These are phyloP conservation scores for Strigomonas culicis DNA, from an alignment of 208 protist species.

Conservation along the genomic window DNA sequence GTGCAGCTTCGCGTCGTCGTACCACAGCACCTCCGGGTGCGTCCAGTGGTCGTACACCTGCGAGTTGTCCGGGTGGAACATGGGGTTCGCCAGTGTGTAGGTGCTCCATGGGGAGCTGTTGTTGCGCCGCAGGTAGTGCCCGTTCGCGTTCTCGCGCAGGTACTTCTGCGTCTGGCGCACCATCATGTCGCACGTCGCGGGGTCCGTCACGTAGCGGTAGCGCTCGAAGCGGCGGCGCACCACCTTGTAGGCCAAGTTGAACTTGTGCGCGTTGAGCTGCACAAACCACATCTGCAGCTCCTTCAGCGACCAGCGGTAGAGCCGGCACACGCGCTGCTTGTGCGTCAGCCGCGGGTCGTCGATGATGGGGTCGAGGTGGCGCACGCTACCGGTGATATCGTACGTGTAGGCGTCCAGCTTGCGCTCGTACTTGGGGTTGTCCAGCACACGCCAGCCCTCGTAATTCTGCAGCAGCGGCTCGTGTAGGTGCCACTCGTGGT, in stretches of 20 bases:
- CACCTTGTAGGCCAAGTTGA: constrained; percentile 89
- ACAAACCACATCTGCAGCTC: constrained; percentile 88
- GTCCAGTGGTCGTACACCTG: constrained; percentile 92
- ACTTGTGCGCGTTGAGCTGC: constrained; percentile 85
- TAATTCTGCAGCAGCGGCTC: constrained; percentile 90
- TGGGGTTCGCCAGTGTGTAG: constrained; percentile 79
- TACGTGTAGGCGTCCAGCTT: constrained; percentile 80
- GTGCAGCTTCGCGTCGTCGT: constrained; percentile 90
- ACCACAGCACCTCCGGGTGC: constrained; percentile 89
- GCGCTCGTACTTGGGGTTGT: constrained; percentile 83
- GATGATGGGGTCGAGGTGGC: constrained; percentile 90
- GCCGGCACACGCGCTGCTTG: constrained; percentile 89
- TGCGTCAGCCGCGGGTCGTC: constrained; percentile 91
- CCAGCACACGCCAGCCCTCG: constrained; percentile 90
- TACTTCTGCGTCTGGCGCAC: constrained; percentile 91
- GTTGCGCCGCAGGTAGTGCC: constrained; percentile 81
- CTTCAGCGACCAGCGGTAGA: constrained; percentile 88
- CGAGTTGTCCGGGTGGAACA: constrained; percentile 87
- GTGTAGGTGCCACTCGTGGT: constrained; percentile 90
- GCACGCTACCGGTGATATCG: constrained; percentile 76
- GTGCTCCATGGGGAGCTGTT: constrained; percentile 78
- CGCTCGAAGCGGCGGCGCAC: constrained; percentile 82
- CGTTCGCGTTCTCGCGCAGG: constrained; percentile 81
- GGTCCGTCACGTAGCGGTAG: constrained; percentile 89
- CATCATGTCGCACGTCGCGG: constrained; percentile 91